Conservation (phyloP, 345 rosid species). For the Eucalyptus erythrocorys region DNA sequence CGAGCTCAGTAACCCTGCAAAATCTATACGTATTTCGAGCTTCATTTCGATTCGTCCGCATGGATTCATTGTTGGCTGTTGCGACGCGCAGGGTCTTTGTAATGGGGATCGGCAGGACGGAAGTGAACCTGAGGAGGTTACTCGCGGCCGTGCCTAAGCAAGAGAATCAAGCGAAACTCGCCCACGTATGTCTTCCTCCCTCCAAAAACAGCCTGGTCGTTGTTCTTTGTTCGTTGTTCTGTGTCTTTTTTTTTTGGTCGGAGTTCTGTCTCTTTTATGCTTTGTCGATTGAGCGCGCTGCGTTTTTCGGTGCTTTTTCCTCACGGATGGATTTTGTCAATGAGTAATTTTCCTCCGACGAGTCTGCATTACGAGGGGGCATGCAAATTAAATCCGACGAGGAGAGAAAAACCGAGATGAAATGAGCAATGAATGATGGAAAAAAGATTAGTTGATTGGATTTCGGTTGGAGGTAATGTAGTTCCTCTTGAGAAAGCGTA, state of each 20-base stretch:
- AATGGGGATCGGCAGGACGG: conserved; percentile 76
- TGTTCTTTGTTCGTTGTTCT: background rate
- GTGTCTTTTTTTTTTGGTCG: too few relatives aligned
- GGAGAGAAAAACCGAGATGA: background rate
- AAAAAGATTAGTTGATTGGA: background rate
- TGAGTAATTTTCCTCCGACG: background rate
- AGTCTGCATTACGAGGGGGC: background rate
- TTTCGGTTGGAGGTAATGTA: background rate
- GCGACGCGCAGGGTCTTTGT: background rate
- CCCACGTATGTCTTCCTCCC: conserved; percentile 33
- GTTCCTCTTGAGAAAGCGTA: background rate
- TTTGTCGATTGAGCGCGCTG: background rate
- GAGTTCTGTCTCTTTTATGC: background rate
- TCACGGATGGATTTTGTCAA: background rate
- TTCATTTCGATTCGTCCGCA: background rate
- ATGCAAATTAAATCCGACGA: background rate
- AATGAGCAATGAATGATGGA: background rate
- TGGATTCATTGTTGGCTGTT: background rate
- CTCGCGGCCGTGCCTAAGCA: conserved; percentile 69
- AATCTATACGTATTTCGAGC: background rate
- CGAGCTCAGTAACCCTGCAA: background rate
- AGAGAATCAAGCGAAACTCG: conserved; percentile 62
- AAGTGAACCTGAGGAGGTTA: conserved; percentile 64
- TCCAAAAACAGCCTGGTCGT: background rate
- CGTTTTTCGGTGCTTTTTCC: background rate